phyloP scores from a whole-genome alignment of 75 land plant species.

The Pinus albicaulis region DNA sequence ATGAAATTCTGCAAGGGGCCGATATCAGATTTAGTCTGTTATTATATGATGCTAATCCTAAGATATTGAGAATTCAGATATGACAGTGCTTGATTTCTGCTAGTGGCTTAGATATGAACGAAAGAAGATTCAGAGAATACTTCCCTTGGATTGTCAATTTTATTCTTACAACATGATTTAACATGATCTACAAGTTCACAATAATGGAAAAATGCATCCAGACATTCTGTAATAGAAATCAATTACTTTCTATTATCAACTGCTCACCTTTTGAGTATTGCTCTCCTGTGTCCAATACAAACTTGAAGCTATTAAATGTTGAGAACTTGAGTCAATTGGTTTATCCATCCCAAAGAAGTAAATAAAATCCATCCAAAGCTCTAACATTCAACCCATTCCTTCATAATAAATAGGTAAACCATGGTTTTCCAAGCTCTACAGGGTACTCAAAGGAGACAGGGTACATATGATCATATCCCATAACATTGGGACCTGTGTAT shows the following conservation, averaged over 20 bases:
- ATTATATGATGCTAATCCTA: background rate
- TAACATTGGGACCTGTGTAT: conserved; percentile 76
- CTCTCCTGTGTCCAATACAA: conserved; percentile 16
- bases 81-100: too few relatives aligned
- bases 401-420: conserved; percentile 19
- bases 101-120: too few relatives aligned
- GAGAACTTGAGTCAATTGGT: too few relatives aligned
- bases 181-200: conserved; percentile 32
- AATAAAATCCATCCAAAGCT: too few relatives aligned
- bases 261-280: conserved; percentile 26
- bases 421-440: conserved; percentile 31
- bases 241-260: conserved; percentile 31
- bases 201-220: conserved; percentile 24
- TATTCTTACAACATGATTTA: conserved; percentile 28
- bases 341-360: too few relatives aligned
- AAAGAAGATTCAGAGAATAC: background rate
- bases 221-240: conserved; percentile 40
- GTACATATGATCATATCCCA: conserved; percentile 90
- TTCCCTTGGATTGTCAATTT: conserved; percentile 25
- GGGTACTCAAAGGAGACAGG: conserved; percentile 43
- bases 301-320: too few relatives aligned
- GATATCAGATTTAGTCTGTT: background rate
- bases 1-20: background rate
- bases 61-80: background rate
- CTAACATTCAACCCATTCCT: too few relatives aligned